Evolutionary conservation across 306 rosid genomes (phyloP), one percentile per base, ranked within the genome.

Genomic region (Echinosophora koreensis): DNA sequence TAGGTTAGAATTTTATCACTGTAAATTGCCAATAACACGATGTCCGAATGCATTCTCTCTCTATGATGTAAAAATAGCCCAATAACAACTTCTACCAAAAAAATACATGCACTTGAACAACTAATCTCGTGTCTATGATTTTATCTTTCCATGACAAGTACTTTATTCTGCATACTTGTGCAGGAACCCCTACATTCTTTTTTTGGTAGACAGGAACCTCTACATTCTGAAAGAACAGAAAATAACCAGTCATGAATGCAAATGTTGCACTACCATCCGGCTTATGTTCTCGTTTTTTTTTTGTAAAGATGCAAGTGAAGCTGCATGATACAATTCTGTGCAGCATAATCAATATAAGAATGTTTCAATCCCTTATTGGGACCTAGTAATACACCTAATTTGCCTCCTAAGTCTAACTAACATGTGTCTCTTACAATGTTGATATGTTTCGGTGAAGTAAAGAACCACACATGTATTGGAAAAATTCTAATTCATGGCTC

Each of bases 371-470:
- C 60, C 75, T 58, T 54, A 27, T 16, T n/a, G 37, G 56, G 52
- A 59, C 71, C 35, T 3, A 64, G 12, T 22, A 58, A 71, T 66
- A 76, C 66, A 76, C 28, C 77, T 61, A 75, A 69, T 38, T 55
- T 38, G 56, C 79, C 74, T 58, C 79, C 81, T 49, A 78, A 58
- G 77, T 66, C 56, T 6, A 39, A 61, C 71, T 69, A 37, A 75
- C 62, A 56, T 39, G 52, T 66, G 62, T 37, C 30, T 38, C 68
- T 51, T 64, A 52, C 64, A 78, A 39, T 67, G 69, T 78, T 41
- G 62, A 18, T 73, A 72, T 44, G 76, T 61, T 69, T 30, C 16
- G n/a, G 37, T 18, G 15, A 76, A 66, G 47, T 46, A 82, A 83
- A 77, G 50, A 49, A 62, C 65, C 56, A 16, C 14, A 18, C 37